Evolutionary conservation across 768 basidiomycete species (phyloP).

Genomic region (Boletus pseudopeckii): DNA sequence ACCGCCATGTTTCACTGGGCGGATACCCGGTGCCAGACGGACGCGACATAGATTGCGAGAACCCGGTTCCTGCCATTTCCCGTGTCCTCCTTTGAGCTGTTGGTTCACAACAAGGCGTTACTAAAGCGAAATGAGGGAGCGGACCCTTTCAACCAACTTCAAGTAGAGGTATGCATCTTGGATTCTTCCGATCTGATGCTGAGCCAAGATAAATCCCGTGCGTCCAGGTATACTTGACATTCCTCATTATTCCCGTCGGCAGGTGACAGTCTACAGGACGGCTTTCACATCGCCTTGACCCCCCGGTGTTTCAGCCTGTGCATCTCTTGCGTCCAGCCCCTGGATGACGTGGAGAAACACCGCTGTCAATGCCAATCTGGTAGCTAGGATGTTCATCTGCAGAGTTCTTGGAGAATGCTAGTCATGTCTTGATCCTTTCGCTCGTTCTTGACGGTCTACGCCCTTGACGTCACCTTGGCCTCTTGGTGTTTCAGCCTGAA

Average conservation of each 20-base stretch:
- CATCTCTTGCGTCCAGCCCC: no score
- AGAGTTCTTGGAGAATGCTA: neutral
- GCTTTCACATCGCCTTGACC: no score
- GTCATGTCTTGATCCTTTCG: no score
- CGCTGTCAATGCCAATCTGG: no score
- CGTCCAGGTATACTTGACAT: neutral
- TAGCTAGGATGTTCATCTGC: no score
- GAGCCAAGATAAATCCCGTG: neutral
- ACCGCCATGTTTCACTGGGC: neutral
- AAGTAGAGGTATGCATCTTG: neutral
- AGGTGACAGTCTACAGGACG: no score
- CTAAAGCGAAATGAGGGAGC: neutral
- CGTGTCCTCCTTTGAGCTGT: constrained; percentile 7
- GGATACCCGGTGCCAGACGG: neutral
- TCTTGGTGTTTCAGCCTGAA: no score
- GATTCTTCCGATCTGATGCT: neutral
- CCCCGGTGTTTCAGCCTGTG: no score
- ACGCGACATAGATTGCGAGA: no score
- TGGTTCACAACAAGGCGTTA: neutral
- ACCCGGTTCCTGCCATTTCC: constrained; percentile 7
- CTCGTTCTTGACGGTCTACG: neutral
- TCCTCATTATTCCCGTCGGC: neutral
- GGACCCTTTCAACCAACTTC: neutral
- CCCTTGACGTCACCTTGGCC: neutral
- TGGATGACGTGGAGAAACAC: no score